Evolutionary conservation across 345 rosid species (phyloP).

Genomic region (Stellera chamaejasme): DNA sequence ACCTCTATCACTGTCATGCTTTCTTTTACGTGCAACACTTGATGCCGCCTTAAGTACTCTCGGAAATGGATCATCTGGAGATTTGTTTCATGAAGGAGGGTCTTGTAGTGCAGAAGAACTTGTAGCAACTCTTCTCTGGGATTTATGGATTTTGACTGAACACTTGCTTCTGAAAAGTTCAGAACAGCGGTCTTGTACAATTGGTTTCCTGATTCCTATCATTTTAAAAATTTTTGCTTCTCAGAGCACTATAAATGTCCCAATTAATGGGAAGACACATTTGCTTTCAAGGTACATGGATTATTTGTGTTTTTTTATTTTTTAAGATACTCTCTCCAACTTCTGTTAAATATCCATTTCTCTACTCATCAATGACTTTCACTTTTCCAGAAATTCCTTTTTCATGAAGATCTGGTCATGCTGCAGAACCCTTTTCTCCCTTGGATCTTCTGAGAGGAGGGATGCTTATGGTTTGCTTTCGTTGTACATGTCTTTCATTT

Average conservation of each 20-base stretch:
- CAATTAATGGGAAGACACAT: conserved; percentile 26
- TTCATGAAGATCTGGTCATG: conserved; percentile 64
- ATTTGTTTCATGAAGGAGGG: conserved; percentile 20
- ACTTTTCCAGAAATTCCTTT: conserved; percentile 48
- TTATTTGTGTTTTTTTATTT: conserved; percentile 2
- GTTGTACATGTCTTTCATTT: conserved; percentile 45
- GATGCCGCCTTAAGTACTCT: conserved; percentile 43
- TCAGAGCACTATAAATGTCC: conserved; percentile 27
- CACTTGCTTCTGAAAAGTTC: conserved; percentile 50
- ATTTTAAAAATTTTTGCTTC: conserved; percentile 54
- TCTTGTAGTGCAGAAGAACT: conserved; percentile 26
- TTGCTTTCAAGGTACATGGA: conserved; percentile 48
- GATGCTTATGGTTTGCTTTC: conserved; percentile 79
- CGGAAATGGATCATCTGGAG: conserved; percentile 21
- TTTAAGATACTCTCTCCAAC: not conserved
- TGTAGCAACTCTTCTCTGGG: conserved; percentile 52
- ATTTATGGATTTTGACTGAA: conserved; percentile 57
- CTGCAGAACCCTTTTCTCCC: conserved; percentile 67
- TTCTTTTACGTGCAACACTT: conserved; percentile 45
- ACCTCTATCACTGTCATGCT: conserved; percentile 55
- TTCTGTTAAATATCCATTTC: not conserved
- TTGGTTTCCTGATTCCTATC: conserved; percentile 61
- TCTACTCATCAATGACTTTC: conserved; percentile 14
- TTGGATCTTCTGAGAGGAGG: conserved; percentile 76
- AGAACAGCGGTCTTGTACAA: conserved; percentile 74